These are phyloP conservation scores for Tylopilus intermedius DNA, from an alignment of 768 basidiomycete species.

Conservation along the genomic window DNA sequence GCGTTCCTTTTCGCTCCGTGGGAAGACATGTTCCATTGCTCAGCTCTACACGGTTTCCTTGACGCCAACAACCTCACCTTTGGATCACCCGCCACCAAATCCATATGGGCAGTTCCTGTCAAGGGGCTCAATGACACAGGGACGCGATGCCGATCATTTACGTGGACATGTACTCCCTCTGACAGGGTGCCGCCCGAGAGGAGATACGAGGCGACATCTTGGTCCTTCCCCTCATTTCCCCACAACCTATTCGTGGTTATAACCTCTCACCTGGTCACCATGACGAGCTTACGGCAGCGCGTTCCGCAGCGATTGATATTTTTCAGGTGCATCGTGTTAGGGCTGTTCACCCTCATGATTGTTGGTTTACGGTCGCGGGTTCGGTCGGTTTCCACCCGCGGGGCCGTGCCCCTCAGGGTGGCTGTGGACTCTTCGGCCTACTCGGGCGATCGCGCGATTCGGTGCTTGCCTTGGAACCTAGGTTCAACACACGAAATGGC, in stretches of 20 bases:
- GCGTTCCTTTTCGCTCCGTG: slow-evolving; percentile 1
- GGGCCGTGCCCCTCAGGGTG: no score
- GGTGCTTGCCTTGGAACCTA: neutral
- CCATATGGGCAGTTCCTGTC: neutral
- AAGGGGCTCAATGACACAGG: neutral
- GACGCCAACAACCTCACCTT: neutral
- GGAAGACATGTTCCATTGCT: slow-evolving; percentile 9
- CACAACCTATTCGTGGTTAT: neutral
- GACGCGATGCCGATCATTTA: neutral
- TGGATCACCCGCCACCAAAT: neutral
- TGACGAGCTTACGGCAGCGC: neutral
- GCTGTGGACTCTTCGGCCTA: neutral
- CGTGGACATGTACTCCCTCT: neutral
- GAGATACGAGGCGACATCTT: slow-evolving; percentile 1
- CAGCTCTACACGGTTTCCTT: neutral
- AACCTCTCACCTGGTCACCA: slow-evolving; percentile 1
- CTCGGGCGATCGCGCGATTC: neutral
- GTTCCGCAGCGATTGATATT: neutral
- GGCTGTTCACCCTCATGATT: neutral
- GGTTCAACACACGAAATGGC: neutral
- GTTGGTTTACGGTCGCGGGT: neutral
- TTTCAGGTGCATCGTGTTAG: neutral
- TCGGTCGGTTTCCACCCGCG: neutral
- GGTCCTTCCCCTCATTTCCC: neutral
- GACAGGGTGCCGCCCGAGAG: slow-evolving; percentile 8